Percentiles rank a stretch among this genome's conserved stretches.
These are phyloP conservation scores for Cercospora berteroae DNA, from an alignment of 2,329 filamentous ascomycete species.

Conservation along the genomic window DNA sequence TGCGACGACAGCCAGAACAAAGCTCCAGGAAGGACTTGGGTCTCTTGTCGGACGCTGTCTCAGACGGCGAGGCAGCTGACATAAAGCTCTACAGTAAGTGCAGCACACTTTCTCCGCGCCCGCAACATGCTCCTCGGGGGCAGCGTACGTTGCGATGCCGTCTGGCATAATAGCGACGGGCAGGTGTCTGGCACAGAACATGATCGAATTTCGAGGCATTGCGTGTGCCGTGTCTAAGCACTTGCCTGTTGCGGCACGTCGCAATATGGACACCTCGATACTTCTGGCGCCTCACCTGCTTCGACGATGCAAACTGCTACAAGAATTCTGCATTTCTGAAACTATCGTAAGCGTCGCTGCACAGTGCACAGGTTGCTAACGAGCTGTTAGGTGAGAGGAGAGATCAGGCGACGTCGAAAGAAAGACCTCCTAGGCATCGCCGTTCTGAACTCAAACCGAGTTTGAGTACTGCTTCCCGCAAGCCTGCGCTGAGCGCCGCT, in stretches of 20 bases:
- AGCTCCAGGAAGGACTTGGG: neutral
- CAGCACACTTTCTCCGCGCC: neutral
- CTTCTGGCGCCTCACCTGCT: neutral
- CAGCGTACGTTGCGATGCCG: neutral
- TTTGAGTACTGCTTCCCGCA: constrained; percentile 26
- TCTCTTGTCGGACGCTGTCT: neutral
- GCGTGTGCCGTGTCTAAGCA: neutral
- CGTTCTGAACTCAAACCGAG: constrained; percentile 25
- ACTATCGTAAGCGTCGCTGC: neutral
- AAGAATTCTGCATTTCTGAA: neutral
- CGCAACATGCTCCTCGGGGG: neutral
- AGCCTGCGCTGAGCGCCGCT: constrained; percentile 19
- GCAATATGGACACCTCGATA: neutral
- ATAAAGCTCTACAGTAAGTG: neutral
- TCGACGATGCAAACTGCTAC: neutral
- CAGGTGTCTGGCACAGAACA: neutral
- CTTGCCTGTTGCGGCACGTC: neutral
- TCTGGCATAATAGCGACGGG: neutral
- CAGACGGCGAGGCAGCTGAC: neutral
- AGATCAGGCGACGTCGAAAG: constrained; percentile 24
- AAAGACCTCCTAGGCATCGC: constrained; percentile 21
- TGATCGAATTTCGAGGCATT: neutral
- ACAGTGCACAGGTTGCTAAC: constrained; percentile 12
- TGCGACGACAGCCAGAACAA: constrained; percentile 6
- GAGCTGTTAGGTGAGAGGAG: neutral